Evolutionary conservation across 78 protist species (phyloP).

Genomic region (Pelomyxa schiedti): DNA sequence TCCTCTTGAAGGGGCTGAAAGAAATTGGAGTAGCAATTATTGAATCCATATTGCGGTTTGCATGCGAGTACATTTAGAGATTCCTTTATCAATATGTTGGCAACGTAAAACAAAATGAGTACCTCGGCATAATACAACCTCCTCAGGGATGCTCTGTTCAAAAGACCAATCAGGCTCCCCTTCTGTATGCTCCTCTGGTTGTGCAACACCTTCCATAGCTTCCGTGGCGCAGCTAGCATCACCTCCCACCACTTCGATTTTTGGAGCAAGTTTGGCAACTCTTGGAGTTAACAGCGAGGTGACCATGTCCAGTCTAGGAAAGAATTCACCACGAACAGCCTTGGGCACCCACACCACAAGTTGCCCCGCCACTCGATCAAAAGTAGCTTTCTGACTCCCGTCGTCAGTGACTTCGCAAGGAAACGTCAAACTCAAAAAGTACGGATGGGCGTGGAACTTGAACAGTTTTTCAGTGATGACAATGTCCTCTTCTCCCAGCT

Average conservation of each 20-base stretch:
- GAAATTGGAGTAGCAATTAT: not conserved
- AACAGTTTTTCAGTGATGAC: not conserved
- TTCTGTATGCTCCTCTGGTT: not conserved
- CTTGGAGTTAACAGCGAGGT: not conserved
- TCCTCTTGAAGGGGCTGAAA: not conserved
- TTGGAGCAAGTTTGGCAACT: not conserved
- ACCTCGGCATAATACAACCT: not conserved
- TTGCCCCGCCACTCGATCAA: not conserved
- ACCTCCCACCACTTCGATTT: conserved; percentile 1
- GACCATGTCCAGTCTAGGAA: conserved; percentile 1
- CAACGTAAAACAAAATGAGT: not conserved
- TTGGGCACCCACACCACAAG: not conserved
- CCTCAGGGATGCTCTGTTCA: not conserved
- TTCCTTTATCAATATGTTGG: too few species aligned
- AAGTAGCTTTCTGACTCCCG: not conserved
- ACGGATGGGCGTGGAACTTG: not conserved
- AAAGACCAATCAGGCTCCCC: not conserved
- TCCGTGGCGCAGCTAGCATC: not conserved
- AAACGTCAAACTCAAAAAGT: not conserved
- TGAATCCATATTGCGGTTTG: not conserved
- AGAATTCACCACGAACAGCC: not conserved
- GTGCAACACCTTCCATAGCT: not conserved
- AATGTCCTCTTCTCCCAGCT: not conserved
- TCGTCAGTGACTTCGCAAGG: not conserved
- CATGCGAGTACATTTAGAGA: too few species aligned